Base-by-base conservation (phyloP, 176 grass and related monocot species). In the Bolboschoenus planiculmis region DNA sequence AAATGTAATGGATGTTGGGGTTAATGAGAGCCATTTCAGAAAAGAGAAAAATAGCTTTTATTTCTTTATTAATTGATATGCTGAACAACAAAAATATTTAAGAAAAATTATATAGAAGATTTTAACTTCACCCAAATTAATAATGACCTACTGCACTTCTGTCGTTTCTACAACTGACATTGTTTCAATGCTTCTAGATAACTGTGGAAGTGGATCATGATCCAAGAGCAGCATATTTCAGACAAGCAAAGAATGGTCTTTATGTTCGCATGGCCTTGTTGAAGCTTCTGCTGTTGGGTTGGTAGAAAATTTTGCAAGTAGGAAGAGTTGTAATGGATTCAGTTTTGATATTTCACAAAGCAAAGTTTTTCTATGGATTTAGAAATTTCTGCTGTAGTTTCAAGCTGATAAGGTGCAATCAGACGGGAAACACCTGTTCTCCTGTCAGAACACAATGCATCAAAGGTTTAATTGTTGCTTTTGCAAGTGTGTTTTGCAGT, bases 201-300 rank as follows among this genome's bases (percentile, higher is more conserved):
- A 90, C 88, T 34, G 76, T 87, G 7, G 84, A 97, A 23, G 94
- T 98, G 46, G 95, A 95, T 66, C 29, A 51, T 85, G 95, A 95
- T 54, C 88, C 87, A 53, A 94, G 92, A 88, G 92, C 90, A 75
- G 90, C 92, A 77, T 98, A 98, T 86, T 98, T 98, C 86, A 91
- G 95, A 65, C 95, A 98, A 85, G 90, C 92, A 82, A 95, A 93
- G 74, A 98, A 93, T 76, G 95, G 92, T 2, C 95, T 95, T 59
- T 98, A 93, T 81, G 93, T 98, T 57, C 88, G 95, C 68, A 98
- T 98, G 95, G 95, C 95, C 60, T 86, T 95, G 42, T 86, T 98
- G 60, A 98, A 95, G 87, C 92, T 95, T 80, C 88, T 95, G 48
- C 92, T 98, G 81, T 87, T 93, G 77, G 92, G 90, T 44, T 90